Evolutionary conservation across 441 rosid species (phyloP).

Genomic region (Pelargonium myrrhifolium): DNA sequence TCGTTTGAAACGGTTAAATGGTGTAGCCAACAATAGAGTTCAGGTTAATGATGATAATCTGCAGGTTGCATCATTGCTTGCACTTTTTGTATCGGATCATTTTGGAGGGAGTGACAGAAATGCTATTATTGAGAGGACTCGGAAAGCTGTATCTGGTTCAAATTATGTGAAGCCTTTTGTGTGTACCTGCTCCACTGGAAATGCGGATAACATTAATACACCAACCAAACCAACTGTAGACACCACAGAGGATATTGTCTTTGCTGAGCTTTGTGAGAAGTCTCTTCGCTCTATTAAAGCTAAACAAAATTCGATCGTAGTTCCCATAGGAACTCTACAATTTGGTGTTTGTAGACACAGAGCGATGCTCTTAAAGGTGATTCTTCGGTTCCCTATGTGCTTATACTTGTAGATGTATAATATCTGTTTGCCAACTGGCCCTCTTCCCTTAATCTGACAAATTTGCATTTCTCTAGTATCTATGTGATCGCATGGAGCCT

Average conservation of each 20-base stretch:
- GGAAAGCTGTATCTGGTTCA: constrained; percentile 71
- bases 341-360: constrained; percentile 94
- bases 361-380: constrained; percentile 88
- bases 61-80: constrained; percentile 68
- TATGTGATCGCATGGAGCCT: constrained; percentile 93
- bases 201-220: constrained; percentile 31
- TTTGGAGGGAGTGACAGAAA: constrained; percentile 91
- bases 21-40: constrained; percentile 37
- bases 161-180: constrained; percentile 79
- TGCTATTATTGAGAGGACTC: constrained; percentile 52
- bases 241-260: constrained; percentile 42
- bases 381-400: neutral
- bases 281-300: constrained; percentile 61
- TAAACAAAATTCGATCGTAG: constrained; percentile 54
- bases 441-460: constrained; percentile 16
- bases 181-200: constrained; percentile 90
- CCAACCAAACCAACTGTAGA: constrained; percentile 29
- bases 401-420: constrained; percentile 3
- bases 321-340: constrained; percentile 78
- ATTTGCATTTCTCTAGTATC: constrained; percentile 44
- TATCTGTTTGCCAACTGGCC: constrained; percentile 11
- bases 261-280: constrained; percentile 76
- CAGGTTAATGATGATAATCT: constrained; percentile 37
- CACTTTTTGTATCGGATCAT: constrained; percentile 93
- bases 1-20: constrained; percentile 46